phyloP scores from a whole-genome alignment of 2,329 filamentous ascomycete genomes.

The Fusarium foetens region DNA sequence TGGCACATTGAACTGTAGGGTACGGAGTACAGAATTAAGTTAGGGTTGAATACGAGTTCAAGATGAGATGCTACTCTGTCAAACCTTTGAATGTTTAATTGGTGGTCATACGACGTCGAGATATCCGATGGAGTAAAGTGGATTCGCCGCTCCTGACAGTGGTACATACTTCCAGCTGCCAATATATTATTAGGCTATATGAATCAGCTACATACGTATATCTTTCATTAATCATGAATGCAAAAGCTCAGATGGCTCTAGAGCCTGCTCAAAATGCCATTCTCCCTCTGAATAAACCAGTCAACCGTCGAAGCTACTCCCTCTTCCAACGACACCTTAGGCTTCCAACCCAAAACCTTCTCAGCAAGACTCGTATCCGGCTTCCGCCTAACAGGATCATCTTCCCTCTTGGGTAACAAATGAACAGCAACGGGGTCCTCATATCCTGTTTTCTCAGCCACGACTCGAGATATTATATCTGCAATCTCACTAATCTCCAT shows the following conservation, averaged over 20 bases:
- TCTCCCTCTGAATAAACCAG: slow-evolving; percentile 31
- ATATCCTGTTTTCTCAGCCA: slow-evolving; percentile 20
- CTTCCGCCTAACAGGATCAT: slow-evolving; percentile 28
- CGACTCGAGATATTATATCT: slow-evolving; percentile 18
- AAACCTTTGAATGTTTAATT: not conserved
- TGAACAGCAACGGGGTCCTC: slow-evolving; percentile 7
- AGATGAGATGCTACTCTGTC: not conserved
- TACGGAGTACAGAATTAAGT: not conserved
- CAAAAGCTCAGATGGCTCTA: not conserved
- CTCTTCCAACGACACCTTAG: slow-evolving; percentile 17
- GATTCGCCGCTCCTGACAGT: not conserved
- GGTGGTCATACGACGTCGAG: rapidly evolving
- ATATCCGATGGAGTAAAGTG: rapidly evolving
- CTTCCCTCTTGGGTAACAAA: slow-evolving; percentile 26
- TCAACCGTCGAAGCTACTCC: slow-evolving; percentile 29
- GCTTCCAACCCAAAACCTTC: slow-evolving; percentile 23
- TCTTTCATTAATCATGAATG: not conserved
- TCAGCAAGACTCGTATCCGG: slow-evolving; percentile 28
- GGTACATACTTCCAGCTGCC: rapidly evolving
- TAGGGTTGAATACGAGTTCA: not conserved
- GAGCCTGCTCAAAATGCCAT: slow-evolving; percentile 16
- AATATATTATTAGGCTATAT: rapidly evolving
- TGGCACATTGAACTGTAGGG: not conserved
- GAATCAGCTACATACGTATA: not conserved
- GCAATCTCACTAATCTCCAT: slow-evolving; percentile 31